Evolutionary conservation across 805 yeast species (phyloP).

Genomic region (Saturnispora diversa): DNA sequence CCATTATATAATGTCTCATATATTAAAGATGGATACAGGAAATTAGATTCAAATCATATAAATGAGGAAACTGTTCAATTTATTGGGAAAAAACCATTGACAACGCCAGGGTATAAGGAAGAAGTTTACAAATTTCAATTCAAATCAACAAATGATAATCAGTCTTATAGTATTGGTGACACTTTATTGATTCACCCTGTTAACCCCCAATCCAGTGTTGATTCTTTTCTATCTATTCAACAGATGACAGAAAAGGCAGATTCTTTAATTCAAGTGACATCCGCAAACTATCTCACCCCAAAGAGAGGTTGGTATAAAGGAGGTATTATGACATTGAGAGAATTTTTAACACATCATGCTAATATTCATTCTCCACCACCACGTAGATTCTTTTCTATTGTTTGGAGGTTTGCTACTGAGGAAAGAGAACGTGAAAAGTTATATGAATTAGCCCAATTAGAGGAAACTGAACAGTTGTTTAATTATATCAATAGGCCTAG

Average conservation of each 20-base stretch:
- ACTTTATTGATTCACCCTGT: conserved; percentile 68
- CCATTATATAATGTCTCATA: background rate
- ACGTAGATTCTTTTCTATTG: conserved; percentile 65
- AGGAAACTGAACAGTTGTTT: conserved; percentile 73
- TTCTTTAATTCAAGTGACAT: conserved; percentile 34
- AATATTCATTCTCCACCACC: conserved; percentile 81
- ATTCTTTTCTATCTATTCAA: conserved; percentile 57
- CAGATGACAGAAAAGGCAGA: conserved; percentile 73
- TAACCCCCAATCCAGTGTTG: conserved; percentile 58
- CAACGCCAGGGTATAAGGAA: conserved; percentile 72
- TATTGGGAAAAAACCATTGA: conserved; percentile 30
- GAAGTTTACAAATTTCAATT: conserved; percentile 46
- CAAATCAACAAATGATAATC: background rate
- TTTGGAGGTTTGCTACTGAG: conserved; percentile 71
- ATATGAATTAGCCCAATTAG: conserved; percentile 60
- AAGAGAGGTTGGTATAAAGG: conserved; percentile 57
- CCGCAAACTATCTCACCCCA: conserved; percentile 21
- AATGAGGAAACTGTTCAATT: background rate
- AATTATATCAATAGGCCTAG: conserved; percentile 93
- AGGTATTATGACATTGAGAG: conserved; percentile 51
- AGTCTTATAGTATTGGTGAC: conserved; percentile 65
- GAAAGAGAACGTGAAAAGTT: conserved; percentile 69
- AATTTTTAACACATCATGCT: conserved; percentile 67
- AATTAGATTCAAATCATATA: background rate
- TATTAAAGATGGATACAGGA: background rate